Conservation (phyloP, 768 basidiomycete genomes). For the Dioszegia aurantiaca region DNA sequence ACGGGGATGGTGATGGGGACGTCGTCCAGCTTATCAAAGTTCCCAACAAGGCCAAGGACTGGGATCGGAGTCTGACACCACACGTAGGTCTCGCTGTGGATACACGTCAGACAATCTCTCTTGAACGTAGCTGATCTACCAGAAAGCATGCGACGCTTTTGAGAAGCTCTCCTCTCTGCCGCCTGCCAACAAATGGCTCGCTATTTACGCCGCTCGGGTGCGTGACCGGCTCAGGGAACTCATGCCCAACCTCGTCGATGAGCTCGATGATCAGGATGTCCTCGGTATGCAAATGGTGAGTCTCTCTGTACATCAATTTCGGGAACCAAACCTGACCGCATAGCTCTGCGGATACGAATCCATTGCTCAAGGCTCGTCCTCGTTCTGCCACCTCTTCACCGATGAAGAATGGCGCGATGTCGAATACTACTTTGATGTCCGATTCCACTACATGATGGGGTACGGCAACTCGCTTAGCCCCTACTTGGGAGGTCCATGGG, state of each 20-base stretch:
- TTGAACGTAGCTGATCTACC: constrained; percentile 14
- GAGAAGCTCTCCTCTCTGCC: constrained; percentile 50
- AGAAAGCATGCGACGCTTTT: constrained; percentile 54
- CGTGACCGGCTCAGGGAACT: constrained; percentile 30
- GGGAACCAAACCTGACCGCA: not conserved
- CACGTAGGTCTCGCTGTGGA: too few relatives aligned
- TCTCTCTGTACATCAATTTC: not conserved
- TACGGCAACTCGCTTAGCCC: constrained; percentile 50
- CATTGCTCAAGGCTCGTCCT: constrained; percentile 43
- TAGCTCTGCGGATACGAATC: constrained; percentile 53
- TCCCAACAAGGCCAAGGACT: constrained; percentile 51
- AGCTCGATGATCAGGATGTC: constrained; percentile 49
- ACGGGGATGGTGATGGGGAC: constrained; percentile 53
- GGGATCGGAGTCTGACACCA: constrained; percentile 52
- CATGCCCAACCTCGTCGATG: constrained; percentile 35
- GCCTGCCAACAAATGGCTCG: constrained; percentile 51
- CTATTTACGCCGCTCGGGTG: constrained; percentile 42
- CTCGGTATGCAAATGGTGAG: constrained; percentile 53
- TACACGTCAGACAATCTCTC: too few relatives aligned
- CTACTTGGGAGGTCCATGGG: constrained; percentile 53
- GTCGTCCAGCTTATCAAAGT: constrained; percentile 52
- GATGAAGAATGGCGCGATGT: constrained; percentile 51
- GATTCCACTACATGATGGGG: constrained; percentile 53
- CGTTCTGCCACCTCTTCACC: constrained; percentile 53
- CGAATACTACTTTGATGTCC: constrained; percentile 52